Conservation (phyloP, 495 filamentous ascomycete species). For the Alectoria sarmentosa region DNA sequence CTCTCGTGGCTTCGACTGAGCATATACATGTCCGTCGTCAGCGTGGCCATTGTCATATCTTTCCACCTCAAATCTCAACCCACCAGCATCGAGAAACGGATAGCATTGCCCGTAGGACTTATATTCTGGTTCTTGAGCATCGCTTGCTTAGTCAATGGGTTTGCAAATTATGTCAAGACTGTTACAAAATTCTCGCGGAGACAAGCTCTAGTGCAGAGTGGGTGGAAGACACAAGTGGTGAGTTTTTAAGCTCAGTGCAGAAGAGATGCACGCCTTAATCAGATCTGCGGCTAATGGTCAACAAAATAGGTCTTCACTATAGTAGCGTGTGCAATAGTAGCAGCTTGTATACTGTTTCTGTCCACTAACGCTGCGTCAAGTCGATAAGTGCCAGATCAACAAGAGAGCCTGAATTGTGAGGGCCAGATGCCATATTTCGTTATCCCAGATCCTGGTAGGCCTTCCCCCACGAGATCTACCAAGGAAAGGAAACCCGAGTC, state of each 20-base stretch:
- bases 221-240: conserved; percentile 85
- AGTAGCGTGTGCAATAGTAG: conserved; percentile 73
- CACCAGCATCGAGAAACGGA: conserved; percentile 57
- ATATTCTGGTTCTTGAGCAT: conserved; percentile 82
- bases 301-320: conserved; percentile 58
- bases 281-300: conserved; percentile 8
- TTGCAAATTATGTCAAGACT: conserved; percentile 82
- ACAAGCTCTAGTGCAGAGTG: conserved; percentile 81
- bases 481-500: background rate
- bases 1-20: conserved; percentile 90
- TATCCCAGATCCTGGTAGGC: background rate
- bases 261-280: background rate
- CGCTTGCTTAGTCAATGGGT: conserved; percentile 63
- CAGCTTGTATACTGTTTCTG: conserved; percentile 63
- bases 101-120: conserved; percentile 78
- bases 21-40: conserved; percentile 84
- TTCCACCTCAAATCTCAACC: conserved; percentile 81
- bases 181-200: conserved; percentile 76
- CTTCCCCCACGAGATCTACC: background rate
- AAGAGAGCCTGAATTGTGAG: background rate
- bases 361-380: conserved; percentile 40
- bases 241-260: conserved; percentile 23
- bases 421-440: background rate
- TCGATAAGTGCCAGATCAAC: conserved; percentile 8
- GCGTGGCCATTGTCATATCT: conserved; percentile 81